Evolutionary conservation across 1,139 yeast genomes (phyloP).

Genomic region (Kluyveromyces sp.): DNA sequence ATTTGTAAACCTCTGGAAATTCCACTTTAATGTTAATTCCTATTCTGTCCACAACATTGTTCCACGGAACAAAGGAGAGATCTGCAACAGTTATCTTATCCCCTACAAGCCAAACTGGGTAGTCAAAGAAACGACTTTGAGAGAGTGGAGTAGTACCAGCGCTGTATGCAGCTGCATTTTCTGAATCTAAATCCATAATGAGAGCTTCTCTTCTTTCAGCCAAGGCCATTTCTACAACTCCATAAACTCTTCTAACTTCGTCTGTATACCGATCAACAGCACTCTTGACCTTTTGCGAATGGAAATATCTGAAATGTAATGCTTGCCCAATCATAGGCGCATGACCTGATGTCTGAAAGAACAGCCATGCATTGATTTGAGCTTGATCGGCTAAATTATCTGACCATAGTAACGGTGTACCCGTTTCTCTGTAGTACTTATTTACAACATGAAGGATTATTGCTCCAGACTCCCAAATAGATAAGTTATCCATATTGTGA

Average conservation of each 20-base stretch:
- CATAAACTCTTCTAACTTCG: slow-evolving; percentile 88
- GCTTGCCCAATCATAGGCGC: slow-evolving; percentile 99
- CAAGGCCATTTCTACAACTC: slow-evolving; percentile 89
- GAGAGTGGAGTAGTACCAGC: slow-evolving; percentile 85
- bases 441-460: slow-evolving; percentile 71
- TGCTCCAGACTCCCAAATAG: slow-evolving; percentile 94
- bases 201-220: slow-evolving; percentile 89
- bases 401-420: slow-evolving; percentile 75
- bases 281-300: slow-evolving; percentile 75
- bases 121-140: slow-evolving; percentile 80
- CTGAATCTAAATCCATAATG: slow-evolving; percentile 84
- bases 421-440: slow-evolving; percentile 59
- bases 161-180: slow-evolving; percentile 80
- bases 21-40: slow-evolving; percentile 83
- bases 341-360: slow-evolving; percentile 92
- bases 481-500: slow-evolving; percentile 68
- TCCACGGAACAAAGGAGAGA: slow-evolving; percentile 92
- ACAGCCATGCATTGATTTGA: slow-evolving; percentile 84
- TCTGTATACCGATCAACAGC: slow-evolving; percentile 90
- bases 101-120: slow-evolving; percentile 94
- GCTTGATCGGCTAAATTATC: slow-evolving; percentile 74
- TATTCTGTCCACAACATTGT: slow-evolving; percentile 86
- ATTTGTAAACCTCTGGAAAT: slow-evolving; percentile 91
- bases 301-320: slow-evolving; percentile 85
- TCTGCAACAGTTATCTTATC: slow-evolving; percentile 89